Evolutionary conservation across 2,329 filamentous ascomycete species (phyloP).

Genomic region (Fonsecaea nubica): DNA sequence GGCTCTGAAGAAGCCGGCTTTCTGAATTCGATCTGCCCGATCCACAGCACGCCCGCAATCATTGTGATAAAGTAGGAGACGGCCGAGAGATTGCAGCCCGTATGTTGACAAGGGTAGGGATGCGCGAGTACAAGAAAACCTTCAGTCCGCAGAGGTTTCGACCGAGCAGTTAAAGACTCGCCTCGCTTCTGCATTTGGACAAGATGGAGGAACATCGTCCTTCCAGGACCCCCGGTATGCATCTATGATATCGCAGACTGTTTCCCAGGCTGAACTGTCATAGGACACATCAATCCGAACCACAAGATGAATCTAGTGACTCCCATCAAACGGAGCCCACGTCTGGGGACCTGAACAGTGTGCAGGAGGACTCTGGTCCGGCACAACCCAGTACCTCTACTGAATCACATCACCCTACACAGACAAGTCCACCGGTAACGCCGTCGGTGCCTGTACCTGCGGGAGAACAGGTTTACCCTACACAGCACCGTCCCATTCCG

Average conservation of each 20-base stretch:
- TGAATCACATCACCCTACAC: conserved; percentile 1
- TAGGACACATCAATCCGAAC: conserved; percentile 2
- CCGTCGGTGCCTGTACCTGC: not conserved
- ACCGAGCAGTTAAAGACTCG: conserved; percentile 70
- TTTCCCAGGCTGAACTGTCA: not conserved
- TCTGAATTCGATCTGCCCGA: conserved; percentile 79
- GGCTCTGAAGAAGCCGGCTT: conserved; percentile 83
- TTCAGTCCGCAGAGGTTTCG: conserved; percentile 64
- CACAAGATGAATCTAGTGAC: not conserved
- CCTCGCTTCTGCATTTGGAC: conserved; percentile 54
- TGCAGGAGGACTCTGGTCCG: conserved; percentile 11
- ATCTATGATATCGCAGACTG: not conserved
- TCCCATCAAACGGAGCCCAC: conserved; percentile 35
- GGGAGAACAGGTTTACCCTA: conserved; percentile 9
- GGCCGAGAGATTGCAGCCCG: conserved; percentile 1
- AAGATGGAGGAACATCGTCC: not conserved
- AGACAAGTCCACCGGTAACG: not conserved
- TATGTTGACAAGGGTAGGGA: conserved; percentile 57
- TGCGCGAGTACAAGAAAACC: conserved; percentile 77
- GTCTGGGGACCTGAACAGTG: conserved; percentile 38
- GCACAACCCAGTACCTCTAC: not conserved
- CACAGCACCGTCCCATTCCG: not conserved
- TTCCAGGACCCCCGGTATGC: conserved; percentile 21
- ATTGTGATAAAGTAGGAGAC: conserved; percentile 73
- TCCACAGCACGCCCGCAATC: conserved; percentile 78